phyloP scores from a whole-genome alignment of 139 green algal genomes.

The Picochlorum sp. region DNA sequence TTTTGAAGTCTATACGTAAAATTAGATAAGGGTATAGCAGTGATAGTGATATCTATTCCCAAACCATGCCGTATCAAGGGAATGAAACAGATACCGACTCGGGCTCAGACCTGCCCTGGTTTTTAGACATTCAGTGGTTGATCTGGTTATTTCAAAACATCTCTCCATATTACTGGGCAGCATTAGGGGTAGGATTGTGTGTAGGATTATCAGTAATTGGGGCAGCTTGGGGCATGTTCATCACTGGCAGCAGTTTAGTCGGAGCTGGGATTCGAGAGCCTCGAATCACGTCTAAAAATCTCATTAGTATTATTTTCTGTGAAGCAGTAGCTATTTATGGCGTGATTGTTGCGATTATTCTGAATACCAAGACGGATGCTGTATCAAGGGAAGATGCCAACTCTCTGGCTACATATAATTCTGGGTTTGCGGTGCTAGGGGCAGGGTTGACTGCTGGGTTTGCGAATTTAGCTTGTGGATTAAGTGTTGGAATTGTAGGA shows the following conservation, averaged over 20 bases:
- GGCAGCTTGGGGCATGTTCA: conserved; percentile 98
- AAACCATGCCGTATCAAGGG: too few relatives aligned
- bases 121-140: conserved; percentile 76
- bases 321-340: conserved; percentile 99
- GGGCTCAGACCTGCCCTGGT: conserved; percentile 8
- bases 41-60: too few relatives aligned
- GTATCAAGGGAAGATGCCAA: conserved; percentile 35
- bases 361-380: conserved; percentile 89
- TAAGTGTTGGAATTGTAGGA: conserved; percentile 97
- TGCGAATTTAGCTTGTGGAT: conserved; percentile 94
- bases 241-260: conserved; percentile 91
- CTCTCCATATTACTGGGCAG: conserved; percentile 84
- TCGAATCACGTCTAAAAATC: conserved; percentile 97
- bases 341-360: conserved; percentile 98
- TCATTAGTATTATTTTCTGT: conserved; percentile 99
- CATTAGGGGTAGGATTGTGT: conserved; percentile 71
- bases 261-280: conserved; percentile 89
- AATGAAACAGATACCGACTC: too few relatives aligned
- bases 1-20: too few relatives aligned
- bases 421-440: conserved; percentile 92
- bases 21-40: too few relatives aligned
- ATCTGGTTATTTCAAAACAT: conserved; percentile 78
- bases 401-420: conserved; percentile 25
- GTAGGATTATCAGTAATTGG: conserved; percentile 90
- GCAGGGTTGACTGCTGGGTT: conserved; percentile 88